phyloP scores from a whole-genome alignment of 2,329 filamentous ascomycete species.

The Clarireedia paspali region DNA sequence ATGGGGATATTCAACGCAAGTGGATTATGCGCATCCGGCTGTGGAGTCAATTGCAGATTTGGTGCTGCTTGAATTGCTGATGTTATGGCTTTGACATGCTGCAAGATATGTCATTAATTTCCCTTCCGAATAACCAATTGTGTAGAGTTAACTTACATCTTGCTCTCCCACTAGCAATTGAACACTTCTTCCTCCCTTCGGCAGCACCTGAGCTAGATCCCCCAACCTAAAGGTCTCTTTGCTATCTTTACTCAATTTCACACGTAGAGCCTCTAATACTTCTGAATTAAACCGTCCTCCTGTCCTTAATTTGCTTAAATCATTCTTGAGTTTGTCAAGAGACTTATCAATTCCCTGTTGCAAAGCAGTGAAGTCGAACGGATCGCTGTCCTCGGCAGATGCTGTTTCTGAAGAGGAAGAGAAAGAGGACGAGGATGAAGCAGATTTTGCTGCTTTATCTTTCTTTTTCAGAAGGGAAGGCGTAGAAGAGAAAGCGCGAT shows the following conservation, averaged over 20 bases:
- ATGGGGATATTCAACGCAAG: slow-evolving; percentile 47
- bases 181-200: slow-evolving; percentile 52
- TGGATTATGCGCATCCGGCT: slow-evolving; percentile 39
- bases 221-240: slow-evolving; percentile 47
- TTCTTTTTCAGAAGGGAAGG: slow-evolving; percentile 22
- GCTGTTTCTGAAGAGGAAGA: neutral
- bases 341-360: slow-evolving; percentile 47
- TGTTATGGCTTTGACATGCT: slow-evolving; percentile 48
- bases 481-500: slow-evolving; percentile 12
- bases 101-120: neutral
- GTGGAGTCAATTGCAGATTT: slow-evolving; percentile 40
- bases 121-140: neutral
- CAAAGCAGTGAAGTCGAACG: slow-evolving; percentile 52
- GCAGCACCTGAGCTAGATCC: slow-evolving; percentile 60
- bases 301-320: slow-evolving; percentile 52
- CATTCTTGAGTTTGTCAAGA: slow-evolving; percentile 49
- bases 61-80: slow-evolving; percentile 44
- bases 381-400: slow-evolving; percentile 34
- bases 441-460: slow-evolving; percentile 12
- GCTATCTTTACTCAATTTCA: slow-evolving; percentile 45
- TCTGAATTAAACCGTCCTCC: slow-evolving; percentile 57
- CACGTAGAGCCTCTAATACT: slow-evolving; percentile 50
- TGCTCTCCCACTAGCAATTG: slow-evolving; percentile 58
- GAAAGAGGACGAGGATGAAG: slow-evolving; percentile 12
- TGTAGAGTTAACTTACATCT: slow-evolving; percentile 39